Evolutionary conservation across 2,329 filamentous ascomycete species (phyloP).

Genomic region (Onygenales sp.): DNA sequence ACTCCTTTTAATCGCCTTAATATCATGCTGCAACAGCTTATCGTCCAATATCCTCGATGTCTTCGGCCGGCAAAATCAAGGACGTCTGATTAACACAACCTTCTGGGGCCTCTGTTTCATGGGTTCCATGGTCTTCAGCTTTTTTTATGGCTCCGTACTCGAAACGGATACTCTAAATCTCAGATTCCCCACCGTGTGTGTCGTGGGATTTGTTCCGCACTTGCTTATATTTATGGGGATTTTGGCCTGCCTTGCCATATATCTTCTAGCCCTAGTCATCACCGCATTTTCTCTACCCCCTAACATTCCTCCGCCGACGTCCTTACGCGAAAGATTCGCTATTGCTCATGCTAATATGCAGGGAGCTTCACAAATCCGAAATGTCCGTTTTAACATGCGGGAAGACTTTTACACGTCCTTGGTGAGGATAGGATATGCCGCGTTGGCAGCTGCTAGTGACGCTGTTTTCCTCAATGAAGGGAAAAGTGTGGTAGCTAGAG

Average conservation of each 20-base stretch:
- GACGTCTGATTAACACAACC: constrained; percentile 75
- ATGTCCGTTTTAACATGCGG: constrained; percentile 68
- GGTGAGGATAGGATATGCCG: constrained; percentile 74
- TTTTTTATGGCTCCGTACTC: constrained; percentile 41
- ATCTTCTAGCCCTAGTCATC: constrained; percentile 63
- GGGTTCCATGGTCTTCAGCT: constrained; percentile 70
- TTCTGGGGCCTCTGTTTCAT: constrained; percentile 91
- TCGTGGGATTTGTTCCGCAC: constrained; percentile 90
- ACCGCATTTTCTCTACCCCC: constrained; percentile 60
- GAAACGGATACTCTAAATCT: constrained; percentile 52
- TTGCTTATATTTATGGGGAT: constrained; percentile 79
- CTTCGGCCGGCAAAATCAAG: constrained; percentile 66
- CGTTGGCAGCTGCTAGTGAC: constrained; percentile 87
- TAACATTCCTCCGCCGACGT: constrained; percentile 34
- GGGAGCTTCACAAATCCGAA: constrained; percentile 75
- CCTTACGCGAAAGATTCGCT: constrained; percentile 51
- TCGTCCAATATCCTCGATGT: constrained; percentile 76
- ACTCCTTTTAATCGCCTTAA: constrained; percentile 71
- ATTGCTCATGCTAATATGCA: constrained; percentile 83
- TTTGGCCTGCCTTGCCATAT: constrained; percentile 64
- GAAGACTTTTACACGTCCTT: constrained; percentile 96
- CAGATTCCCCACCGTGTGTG: constrained; percentile 85
- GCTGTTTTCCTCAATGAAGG: constrained; percentile 94
- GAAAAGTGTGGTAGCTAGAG: constrained; percentile 59
- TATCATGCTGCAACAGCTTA: constrained; percentile 84